Conservation (phyloP, 768 basidiomycete species). For the Lactifluus volemus region DNA sequence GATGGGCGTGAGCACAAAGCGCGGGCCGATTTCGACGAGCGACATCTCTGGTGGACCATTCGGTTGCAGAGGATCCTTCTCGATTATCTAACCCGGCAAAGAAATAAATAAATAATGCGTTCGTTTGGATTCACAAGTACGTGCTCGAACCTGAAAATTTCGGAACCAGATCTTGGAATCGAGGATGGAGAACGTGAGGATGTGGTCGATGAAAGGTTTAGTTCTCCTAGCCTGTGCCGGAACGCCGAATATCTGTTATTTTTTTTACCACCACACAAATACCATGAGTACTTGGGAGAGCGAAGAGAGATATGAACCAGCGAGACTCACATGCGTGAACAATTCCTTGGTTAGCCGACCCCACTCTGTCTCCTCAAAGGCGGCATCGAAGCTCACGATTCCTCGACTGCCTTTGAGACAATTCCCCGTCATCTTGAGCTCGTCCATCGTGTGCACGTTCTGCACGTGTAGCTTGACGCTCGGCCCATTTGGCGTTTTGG, state of each 20-base stretch:
- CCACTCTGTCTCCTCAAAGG: slow-evolving; percentile 85
- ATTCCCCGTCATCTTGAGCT: slow-evolving; percentile 98
- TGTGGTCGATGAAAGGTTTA: slow-evolving; percentile 97
- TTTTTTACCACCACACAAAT: not conserved
- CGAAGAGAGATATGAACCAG: slow-evolving; percentile 6
- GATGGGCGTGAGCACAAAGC: slow-evolving; percentile 95
- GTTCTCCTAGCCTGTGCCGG: slow-evolving; percentile 83
- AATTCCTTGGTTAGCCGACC: slow-evolving; percentile 84
- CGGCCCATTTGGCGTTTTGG: slow-evolving; percentile 95
- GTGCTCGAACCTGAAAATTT: slow-evolving; percentile 76
- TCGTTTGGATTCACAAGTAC: not conserved
- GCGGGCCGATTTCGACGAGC: slow-evolving; percentile 94
- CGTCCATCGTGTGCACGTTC: slow-evolving; percentile 99
- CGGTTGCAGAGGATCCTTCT: slow-evolving; percentile 87
- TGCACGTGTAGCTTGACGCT: slow-evolving; percentile 97
- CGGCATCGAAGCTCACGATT: slow-evolving; percentile 83
- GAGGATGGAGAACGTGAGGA: slow-evolving; percentile 91
- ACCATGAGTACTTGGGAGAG: not conserved
- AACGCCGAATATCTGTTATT: slow-evolving; percentile 86
- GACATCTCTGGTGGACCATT: slow-evolving; percentile 78
- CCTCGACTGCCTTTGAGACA: slow-evolving; percentile 94
- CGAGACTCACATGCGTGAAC: slow-evolving; percentile 69
- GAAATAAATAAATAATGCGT: not conserved
- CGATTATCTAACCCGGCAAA: slow-evolving; percentile 58
- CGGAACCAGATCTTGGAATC: slow-evolving; percentile 99